A percentile compares a stretch with the other conserved stretches of the same genome.
phyloP scores from a whole-genome alignment of 352 stramenopile genomes.

The Globisporangium irregulare region DNA sequence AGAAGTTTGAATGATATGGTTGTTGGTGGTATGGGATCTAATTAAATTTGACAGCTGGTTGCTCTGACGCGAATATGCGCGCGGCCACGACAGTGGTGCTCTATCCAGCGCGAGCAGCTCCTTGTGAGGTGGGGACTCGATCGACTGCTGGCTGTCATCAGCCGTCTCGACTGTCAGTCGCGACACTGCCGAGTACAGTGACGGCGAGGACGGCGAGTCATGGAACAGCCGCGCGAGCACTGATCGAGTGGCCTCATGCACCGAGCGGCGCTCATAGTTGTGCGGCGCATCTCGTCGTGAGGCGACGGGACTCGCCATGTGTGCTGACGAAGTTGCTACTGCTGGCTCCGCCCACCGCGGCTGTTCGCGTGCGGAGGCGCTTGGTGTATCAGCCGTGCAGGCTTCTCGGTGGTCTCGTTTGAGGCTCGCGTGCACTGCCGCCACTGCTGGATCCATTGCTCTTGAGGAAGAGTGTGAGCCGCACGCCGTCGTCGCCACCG shows the following conservation, averaged over 20 bases:
- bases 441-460: constrained; percentile 1
- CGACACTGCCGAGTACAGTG: constrained; percentile 4
- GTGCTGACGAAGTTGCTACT: background rate
- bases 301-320: background rate
- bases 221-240: constrained; percentile 8
- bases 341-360: background rate
- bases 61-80: constrained; percentile 1
- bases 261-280: background rate
- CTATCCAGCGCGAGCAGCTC: background rate
- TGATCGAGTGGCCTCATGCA: background rate
- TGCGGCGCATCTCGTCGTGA: background rate
- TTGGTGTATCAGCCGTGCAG: background rate
- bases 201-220: background rate
- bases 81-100: constrained; percentile 9
- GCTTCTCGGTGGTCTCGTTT: constrained; percentile 1
- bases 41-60: background rate
- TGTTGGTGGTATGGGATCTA: background rate
- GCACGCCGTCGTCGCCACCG: background rate
- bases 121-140: background rate
- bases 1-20: background rate
- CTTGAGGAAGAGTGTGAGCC: background rate
- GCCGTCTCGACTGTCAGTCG: constrained; percentile 3
- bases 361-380: background rate
- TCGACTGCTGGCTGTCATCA: background rate
- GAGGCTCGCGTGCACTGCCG: background rate